Base-by-base conservation (phyloP, 345 rosid genomes). In the Aegle marmelos region DNA sequence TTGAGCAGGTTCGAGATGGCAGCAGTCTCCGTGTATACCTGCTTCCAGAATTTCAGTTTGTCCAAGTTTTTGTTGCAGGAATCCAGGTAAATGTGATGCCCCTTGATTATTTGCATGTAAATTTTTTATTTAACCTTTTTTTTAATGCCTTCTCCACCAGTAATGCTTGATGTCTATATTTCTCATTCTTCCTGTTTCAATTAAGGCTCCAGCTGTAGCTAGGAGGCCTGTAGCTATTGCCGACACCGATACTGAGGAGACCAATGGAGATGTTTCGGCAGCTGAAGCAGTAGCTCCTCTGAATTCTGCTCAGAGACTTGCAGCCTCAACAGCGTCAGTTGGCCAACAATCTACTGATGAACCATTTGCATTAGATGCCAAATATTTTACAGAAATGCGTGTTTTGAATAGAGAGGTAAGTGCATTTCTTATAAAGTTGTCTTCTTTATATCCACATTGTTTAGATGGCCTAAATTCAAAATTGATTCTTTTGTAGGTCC, bases 1-100 rank as follows among this genome's bases (percentile, higher is more conserved):
- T 95, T 54, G 98, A 95, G 91, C 98, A 95, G 82, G 94, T 92
- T 77, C 97, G 97, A 63, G 98, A 95, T 90, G 98, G 98, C 66
- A 95, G 98, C 76, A 91, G 93, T 41, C 79, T 95, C 34, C 91
- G 97, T 39, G 97, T 94, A 64, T 88, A 94, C 86, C 88, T 97
- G 90, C 98, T 97, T 82, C 99, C 99, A 36, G 96, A 91, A 34
- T 93, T 94, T 83, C 97, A 93, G 87, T 97, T 90, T 81, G 98
- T 97, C 72, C 98, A 91, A 86, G 99, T 97, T 22, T 92, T 90
- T 82, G 93, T 97, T 80, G 99, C 99, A 2, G 99, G 99, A 83
- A 85, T 93, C 72, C 98, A 97, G 98, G 99, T 94, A 78, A 59
- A 37, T 4, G 50, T 56, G 36, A 34, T n/a, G 28, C 19, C 2